Conservation (phyloP, 129 eudicot genomes). For the Artemisia annua region DNA sequence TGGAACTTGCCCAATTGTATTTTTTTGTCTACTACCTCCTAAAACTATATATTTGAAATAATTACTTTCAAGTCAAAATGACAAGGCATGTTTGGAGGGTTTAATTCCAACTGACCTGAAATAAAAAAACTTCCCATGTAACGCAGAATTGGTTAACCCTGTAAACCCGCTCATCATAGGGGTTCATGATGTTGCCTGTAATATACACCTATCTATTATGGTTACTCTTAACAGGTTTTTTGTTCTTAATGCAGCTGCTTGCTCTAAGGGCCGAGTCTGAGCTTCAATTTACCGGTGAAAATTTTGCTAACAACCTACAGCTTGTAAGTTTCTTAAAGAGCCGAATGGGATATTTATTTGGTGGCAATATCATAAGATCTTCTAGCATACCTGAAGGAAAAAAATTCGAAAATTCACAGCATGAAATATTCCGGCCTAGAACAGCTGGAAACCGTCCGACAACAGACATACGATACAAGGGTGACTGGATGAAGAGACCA, state of each 20-base stretch:
- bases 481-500: constrained; percentile 89
- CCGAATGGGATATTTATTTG: constrained; percentile 57
- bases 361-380: constrained; percentile 42
- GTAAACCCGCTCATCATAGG: too few relatives aligned
- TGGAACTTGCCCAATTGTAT: too few relatives aligned
- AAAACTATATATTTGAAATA: too few relatives aligned
- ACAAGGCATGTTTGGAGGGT: too few relatives aligned
- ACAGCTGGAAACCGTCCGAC: constrained; percentile 43
- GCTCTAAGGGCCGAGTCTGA: constrained; percentile 86
- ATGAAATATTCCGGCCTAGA: constrained; percentile 74
- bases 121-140: too few relatives aligned
- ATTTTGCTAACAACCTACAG: constrained; percentile 51
- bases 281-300: constrained; percentile 61
- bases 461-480: constrained; percentile 21
- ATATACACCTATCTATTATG: not conserved
- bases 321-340: constrained; percentile 56
- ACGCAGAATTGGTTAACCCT: too few relatives aligned
- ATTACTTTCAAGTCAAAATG: too few relatives aligned
- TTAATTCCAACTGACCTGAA: too few relatives aligned
- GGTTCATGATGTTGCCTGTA: too few relatives aligned
- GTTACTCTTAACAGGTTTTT: constrained; percentile 3
- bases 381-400: constrained; percentile 33
- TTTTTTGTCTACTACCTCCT: too few relatives aligned
- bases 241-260: constrained; percentile 66
- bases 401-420: constrained; percentile 38